A percentile compares a stretch with the other conserved stretches of the same genome.
phyloP scores from a whole-genome alignment of 2,329 filamentous ascomycete species.

The Fusarium sp. region DNA sequence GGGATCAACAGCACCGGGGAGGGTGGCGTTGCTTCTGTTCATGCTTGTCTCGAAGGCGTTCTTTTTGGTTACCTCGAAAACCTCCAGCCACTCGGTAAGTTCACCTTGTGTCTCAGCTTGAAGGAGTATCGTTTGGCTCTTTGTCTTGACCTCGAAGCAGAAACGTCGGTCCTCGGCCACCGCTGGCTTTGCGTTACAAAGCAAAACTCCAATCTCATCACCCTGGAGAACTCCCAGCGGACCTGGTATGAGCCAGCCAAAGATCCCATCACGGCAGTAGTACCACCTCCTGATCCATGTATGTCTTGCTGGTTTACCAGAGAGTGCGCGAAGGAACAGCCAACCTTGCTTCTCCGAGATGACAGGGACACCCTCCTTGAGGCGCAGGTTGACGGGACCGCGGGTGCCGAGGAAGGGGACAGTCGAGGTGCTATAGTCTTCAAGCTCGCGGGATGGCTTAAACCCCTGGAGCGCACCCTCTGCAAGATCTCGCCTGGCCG shows the following conservation, averaged over 20 bases:
- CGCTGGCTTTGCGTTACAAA: constrained; percentile 92
- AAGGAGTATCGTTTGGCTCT: constrained; percentile 87
- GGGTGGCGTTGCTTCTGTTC: constrained; percentile 60
- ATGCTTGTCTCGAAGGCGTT: constrained; percentile 84
- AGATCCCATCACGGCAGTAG: constrained; percentile 94
- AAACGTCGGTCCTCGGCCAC: constrained; percentile 94
- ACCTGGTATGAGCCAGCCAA: constrained; percentile 91
- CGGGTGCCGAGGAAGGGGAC: constrained; percentile 85
- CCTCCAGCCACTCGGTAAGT: constrained; percentile 93
- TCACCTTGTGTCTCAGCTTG: constrained; percentile 94
- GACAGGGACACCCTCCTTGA: constrained; percentile 61
- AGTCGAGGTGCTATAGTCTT: constrained; percentile 91
- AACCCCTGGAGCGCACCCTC: constrained; percentile 77
- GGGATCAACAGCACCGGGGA: constrained; percentile 69
- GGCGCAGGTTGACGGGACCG: constrained; percentile 74
- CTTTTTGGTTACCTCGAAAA: constrained; percentile 94
- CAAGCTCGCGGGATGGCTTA: constrained; percentile 90
- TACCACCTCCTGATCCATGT: constrained; percentile 94
- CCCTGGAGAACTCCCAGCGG: constrained; percentile 91
- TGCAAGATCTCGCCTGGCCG: constrained; percentile 84
- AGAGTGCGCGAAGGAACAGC: constrained; percentile 85
- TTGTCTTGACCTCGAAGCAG: constrained; percentile 99
- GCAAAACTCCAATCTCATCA: constrained; percentile 92
- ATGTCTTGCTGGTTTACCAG: constrained; percentile 91
- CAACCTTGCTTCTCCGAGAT: constrained; percentile 90